A percentile compares a stretch with the other conserved stretches of the same genome.
These are phyloP conservation scores for Lasiodiplodia gonubiensis DNA, from an alignment of 2,329 filamentous ascomycete species.

Conservation along the genomic window DNA sequence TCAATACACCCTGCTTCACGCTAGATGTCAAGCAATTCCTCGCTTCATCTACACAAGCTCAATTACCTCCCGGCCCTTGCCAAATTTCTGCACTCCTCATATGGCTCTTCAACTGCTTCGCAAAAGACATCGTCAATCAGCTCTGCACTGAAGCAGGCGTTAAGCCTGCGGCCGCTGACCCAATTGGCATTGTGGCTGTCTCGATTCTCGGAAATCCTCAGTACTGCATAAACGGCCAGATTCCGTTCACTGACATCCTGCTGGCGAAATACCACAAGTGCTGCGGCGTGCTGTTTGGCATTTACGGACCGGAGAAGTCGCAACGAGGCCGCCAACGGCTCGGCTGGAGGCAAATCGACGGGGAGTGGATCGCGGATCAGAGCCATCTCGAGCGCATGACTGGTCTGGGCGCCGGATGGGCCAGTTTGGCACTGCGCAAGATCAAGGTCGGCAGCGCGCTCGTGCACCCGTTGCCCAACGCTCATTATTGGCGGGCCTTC, in stretches of 20 bases:
- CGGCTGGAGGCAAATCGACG: slow-evolving; percentile 41
- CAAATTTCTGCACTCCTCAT: slow-evolving; percentile 48
- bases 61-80: slow-evolving; percentile 17
- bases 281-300: slow-evolving; percentile 86
- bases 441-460: slow-evolving; percentile 61
- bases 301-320: slow-evolving; percentile 76
- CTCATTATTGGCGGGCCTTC: slow-evolving; percentile 81
- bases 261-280: slow-evolving; percentile 82
- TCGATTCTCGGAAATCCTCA: slow-evolving; percentile 10
- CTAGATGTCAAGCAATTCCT: slow-evolving; percentile 43
- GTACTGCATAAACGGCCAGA: slow-evolving; percentile 46
- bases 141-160: slow-evolving; percentile 48
- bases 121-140: slow-evolving; percentile 74
- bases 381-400: slow-evolving; percentile 82
- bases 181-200: slow-evolving; percentile 71
- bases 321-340: slow-evolving; percentile 43
- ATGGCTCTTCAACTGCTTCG: slow-evolving; percentile 77
- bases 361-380: slow-evolving; percentile 67
- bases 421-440: slow-evolving; percentile 77
- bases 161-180: slow-evolving; percentile 64
- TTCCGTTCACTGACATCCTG: slow-evolving; percentile 78
- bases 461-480: slow-evolving; percentile 66
- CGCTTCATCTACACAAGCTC: slow-evolving; percentile 4
- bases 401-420: slow-evolving; percentile 82
- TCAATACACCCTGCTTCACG: slow-evolving; percentile 19